These are phyloP conservation scores for Pseudocercospora eumusae DNA, from an alignment of 2,329 filamentous ascomycete species.

Conservation along the genomic window DNA sequence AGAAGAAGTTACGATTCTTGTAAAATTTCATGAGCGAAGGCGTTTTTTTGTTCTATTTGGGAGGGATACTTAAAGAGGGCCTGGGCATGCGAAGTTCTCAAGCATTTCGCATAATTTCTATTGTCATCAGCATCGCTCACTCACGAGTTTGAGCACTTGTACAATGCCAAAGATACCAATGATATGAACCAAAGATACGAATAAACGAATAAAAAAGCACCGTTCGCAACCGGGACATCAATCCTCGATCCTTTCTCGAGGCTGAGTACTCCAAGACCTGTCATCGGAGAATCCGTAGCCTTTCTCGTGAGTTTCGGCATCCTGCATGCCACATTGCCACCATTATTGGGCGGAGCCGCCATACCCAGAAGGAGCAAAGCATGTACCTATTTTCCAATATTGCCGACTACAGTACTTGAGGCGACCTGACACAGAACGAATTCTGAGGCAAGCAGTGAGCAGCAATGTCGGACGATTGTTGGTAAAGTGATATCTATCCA, in stretches of 20 bases:
- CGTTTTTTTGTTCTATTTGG: constrained; percentile 2
- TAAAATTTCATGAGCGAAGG: constrained; percentile 5
- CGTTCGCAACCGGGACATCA: not conserved
- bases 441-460: constrained; percentile 1
- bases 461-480: not conserved
- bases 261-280: not conserved
- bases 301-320: constrained; percentile 5
- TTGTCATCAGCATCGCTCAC: not conserved
- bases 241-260: not conserved
- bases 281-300: not conserved
- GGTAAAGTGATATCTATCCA: not conserved
- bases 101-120: constrained; percentile 4
- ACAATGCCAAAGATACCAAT: constrained; percentile 2
- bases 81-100: not conserved
- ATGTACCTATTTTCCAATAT: not conserved
- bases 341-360: not conserved
- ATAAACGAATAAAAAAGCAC: not conserved
- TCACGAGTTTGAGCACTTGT: constrained; percentile 1
- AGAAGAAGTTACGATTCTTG: constrained; percentile 7
- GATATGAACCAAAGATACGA: not conserved
- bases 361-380: constrained; percentile 6
- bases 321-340: constrained; percentile 10
- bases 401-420: not conserved
- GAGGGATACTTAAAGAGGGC: not conserved
- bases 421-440: not conserved